A percentile compares a stretch with the other conserved stretches of the same genome.
phyloP scores from a whole-genome alignment of 2,329 filamentous ascomycete genomes.

The Hypoxylon sp. region DNA sequence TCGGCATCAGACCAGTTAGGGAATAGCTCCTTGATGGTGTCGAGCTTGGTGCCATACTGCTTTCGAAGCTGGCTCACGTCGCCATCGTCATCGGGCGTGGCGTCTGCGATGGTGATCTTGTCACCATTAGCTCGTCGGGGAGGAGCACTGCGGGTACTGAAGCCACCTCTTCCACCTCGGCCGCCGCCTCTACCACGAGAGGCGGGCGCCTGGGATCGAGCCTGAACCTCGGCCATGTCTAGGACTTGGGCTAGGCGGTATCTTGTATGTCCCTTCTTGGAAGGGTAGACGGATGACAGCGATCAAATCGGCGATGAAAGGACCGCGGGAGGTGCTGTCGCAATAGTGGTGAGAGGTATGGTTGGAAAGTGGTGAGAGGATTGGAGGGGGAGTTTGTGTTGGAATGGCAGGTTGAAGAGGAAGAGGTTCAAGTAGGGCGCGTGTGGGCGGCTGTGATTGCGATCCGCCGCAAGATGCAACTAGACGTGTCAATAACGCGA shows the following conservation, averaged over 20 bases:
- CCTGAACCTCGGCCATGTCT: constrained; percentile 93
- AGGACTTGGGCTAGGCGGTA: constrained; percentile 49
- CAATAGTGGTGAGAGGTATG: constrained; percentile 32
- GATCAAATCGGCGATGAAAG: constrained; percentile 42
- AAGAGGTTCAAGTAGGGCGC: constrained; percentile 27
- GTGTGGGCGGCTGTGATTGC: constrained; percentile 18
- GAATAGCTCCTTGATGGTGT: constrained; percentile 90
- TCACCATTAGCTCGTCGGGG: constrained; percentile 73
- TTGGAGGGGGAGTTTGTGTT: neutral
- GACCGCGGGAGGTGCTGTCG: constrained; percentile 22
- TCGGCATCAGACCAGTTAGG: constrained; percentile 95
- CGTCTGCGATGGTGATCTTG: constrained; percentile 65
- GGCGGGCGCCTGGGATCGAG: constrained; percentile 73
- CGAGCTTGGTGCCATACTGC: constrained; percentile 81
- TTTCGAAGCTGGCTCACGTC: constrained; percentile 93
- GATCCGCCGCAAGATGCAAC: constrained; percentile 24
- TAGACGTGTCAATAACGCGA: constrained; percentile 38
- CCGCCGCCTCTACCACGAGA: constrained; percentile 89
- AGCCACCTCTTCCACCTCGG: constrained; percentile 83
- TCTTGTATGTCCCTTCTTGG: constrained; percentile 42
- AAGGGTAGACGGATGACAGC: constrained; percentile 41
- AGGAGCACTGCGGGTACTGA: constrained; percentile 67
- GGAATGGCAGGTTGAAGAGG: constrained; percentile 12
- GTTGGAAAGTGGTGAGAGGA: constrained; percentile 35
- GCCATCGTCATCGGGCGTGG: constrained; percentile 77